Percentiles rank a stretch among this genome's conserved stretches.
These are phyloP conservation scores for Pistacia integerrima DNA, from an alignment of 345 rosid genomes.

Conservation along the genomic window DNA sequence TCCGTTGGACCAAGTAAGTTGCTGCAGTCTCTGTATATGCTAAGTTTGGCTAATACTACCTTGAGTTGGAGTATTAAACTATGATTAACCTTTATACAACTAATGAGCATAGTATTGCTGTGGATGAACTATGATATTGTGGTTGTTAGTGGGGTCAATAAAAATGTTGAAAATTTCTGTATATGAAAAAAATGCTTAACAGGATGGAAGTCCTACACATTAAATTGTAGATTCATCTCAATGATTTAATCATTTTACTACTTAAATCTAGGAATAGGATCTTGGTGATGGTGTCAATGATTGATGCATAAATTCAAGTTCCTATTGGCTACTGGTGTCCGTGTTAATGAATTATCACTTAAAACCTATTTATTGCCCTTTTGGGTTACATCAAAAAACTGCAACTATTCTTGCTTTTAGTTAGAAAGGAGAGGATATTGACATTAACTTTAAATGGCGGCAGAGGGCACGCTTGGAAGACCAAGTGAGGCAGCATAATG, in stretches of 20 bases:
- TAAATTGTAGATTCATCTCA: not conserved
- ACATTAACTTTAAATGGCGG: constrained; percentile 22
- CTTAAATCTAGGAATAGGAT: not conserved
- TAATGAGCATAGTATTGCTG: not conserved
- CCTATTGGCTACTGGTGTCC: not conserved
- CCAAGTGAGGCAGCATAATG: constrained; percentile 90
- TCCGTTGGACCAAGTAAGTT: constrained; percentile 87
- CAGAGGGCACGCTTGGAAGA: constrained; percentile 91
- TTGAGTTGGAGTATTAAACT: not conserved
- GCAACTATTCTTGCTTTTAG: not conserved
- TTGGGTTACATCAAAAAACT: not conserved
- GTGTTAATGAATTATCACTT: not conserved
- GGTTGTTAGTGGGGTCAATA: not conserved
- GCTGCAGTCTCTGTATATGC: not conserved
- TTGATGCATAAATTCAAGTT: not conserved
- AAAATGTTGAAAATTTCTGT: not conserved
- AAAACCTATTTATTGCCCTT: not conserved
- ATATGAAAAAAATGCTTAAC: not conserved
- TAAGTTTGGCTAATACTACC: not conserved
- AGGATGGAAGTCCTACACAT: not conserved
- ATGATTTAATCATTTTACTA: not conserved
- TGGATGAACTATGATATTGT: not conserved
- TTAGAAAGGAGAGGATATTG: constrained; percentile 4
- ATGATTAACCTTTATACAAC: not conserved
- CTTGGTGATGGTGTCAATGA: not conserved